These are phyloP conservation scores for Persicaria maculosa DNA, from an alignment of 148 eudicot species.

Conservation along the genomic window DNA sequence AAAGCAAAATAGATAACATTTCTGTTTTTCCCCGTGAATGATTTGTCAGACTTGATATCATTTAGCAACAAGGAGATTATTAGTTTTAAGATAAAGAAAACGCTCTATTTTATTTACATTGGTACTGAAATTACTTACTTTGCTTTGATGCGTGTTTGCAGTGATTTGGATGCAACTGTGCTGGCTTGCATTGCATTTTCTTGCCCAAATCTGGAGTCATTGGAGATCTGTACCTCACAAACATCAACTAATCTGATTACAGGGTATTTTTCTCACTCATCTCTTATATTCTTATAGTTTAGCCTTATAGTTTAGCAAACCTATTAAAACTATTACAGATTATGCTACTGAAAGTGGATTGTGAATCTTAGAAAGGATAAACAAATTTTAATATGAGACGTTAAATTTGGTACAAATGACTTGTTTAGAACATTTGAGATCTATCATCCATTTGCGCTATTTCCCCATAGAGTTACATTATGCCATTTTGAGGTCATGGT, in stretches of 20 bases:
- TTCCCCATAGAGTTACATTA: not conserved
- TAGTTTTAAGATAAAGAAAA: not conserved
- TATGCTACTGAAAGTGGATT: no score
- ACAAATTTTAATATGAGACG: no score
- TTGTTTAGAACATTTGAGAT: no score
- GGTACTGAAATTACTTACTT: not conserved
- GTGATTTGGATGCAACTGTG: conserved; percentile 88
- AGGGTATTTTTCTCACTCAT: conserved; percentile 41
- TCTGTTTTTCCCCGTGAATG: no score
- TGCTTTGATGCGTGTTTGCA: conserved; percentile 30
- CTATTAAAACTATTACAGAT: not conserved
- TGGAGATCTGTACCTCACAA: conserved; percentile 58
- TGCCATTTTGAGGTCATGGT: not conserved
- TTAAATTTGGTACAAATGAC: no score
- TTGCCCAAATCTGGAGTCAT: conserved; percentile 74
- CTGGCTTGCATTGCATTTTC: conserved; percentile 95
- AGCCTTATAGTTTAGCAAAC: not conserved
- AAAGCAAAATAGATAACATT: no score
- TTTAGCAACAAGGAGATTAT: not conserved
- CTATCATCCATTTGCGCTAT: no score
- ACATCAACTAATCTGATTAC: conserved; percentile 61
- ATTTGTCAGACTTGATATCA: not conserved
- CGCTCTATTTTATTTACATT: not conserved
- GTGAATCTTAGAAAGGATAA: no score
- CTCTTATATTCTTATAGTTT: not conserved